Evolutionary conservation across 225 moss, liverwort and hornwort species (phyloP).

Genomic region (Asterella californica): DNA sequence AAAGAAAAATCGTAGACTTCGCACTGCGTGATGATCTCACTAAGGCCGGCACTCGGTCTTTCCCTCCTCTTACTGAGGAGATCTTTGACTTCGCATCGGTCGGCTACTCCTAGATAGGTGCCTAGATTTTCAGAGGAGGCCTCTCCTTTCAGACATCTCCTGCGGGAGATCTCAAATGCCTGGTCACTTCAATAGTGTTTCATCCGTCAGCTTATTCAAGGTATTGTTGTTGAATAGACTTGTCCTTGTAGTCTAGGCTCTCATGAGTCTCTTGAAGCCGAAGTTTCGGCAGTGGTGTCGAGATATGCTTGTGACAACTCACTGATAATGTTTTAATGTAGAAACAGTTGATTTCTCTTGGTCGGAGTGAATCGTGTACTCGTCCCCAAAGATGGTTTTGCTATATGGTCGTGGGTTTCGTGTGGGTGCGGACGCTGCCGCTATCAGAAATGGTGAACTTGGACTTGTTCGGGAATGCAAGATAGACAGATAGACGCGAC

Average conservation of each 20-base stretch:
- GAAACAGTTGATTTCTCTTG: not conserved
- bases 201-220: slow-evolving; percentile 3
- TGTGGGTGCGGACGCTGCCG: too few species aligned
- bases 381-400: not conserved
- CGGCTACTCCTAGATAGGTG: not conserved
- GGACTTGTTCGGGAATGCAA: too few species aligned
- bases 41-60: not conserved
- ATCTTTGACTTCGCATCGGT: not conserved
- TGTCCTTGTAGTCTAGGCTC: not conserved
- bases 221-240: slow-evolving; percentile 1
- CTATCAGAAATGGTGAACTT: too few species aligned
- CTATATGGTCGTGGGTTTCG: not conserved
- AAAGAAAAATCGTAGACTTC: slow-evolving; percentile 1
- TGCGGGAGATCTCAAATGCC: not conserved
- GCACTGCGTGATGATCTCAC: not conserved
- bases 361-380: not conserved
- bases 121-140: not conserved
- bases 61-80: not conserved
- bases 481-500: too few species aligned
- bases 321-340: not conserved
- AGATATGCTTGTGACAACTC: not conserved
- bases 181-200: not conserved
- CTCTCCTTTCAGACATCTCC: not conserved
- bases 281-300: slow-evolving; percentile 1
- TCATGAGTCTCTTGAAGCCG: not conserved